Evolutionary conservation across 208 protist genomes (phyloP).

Genomic region (Trypanosoma melophagium): DNA sequence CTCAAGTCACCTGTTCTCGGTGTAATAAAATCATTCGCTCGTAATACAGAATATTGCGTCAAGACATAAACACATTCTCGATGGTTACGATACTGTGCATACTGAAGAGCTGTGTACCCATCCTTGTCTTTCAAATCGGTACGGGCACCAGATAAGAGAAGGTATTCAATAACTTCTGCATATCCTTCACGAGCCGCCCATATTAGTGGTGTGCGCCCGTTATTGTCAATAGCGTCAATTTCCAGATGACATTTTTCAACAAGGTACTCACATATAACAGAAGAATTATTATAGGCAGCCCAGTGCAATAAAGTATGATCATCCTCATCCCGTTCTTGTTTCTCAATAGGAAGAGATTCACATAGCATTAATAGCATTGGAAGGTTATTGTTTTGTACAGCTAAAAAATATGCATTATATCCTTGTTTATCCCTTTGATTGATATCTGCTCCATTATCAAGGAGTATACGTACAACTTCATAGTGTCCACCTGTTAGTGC

Average conservation of each 20-base stretch:
- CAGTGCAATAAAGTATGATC: slow-evolving; percentile 80
- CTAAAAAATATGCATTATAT: slow-evolving; percentile 60
- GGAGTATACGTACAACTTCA: slow-evolving; percentile 55
- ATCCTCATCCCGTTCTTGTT: slow-evolving; percentile 41
- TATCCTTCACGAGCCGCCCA: slow-evolving; percentile 84
- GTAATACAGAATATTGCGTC: slow-evolving; percentile 14
- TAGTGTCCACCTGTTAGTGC: slow-evolving; percentile 42
- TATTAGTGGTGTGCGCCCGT: slow-evolving; percentile 67
- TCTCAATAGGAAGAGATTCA: slow-evolving; percentile 48
- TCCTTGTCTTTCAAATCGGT: slow-evolving; percentile 40
- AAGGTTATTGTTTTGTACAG: slow-evolving; percentile 53
- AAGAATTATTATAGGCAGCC: slow-evolving; percentile 68
- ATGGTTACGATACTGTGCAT: slow-evolving; percentile 62
- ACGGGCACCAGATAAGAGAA: slow-evolving; percentile 53
- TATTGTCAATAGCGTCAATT: slow-evolving; percentile 42
- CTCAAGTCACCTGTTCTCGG: neutral
- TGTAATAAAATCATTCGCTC: neutral
- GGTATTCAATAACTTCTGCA: slow-evolving; percentile 58
- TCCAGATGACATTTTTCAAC: slow-evolving; percentile 61
- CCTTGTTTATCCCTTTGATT: slow-evolving; percentile 48
- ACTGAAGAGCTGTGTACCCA: slow-evolving; percentile 57
- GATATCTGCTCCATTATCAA: slow-evolving; percentile 70
- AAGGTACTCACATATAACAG: slow-evolving; percentile 64
- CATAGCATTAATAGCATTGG: slow-evolving; percentile 59
- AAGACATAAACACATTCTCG: slow-evolving; percentile 56